A percentile compares a stretch with the other conserved stretches of the same genome.
Evolutionary conservation across 1,284 basidiomycete species (phyloP).

Genomic region (Sparassis latifolia): DNA sequence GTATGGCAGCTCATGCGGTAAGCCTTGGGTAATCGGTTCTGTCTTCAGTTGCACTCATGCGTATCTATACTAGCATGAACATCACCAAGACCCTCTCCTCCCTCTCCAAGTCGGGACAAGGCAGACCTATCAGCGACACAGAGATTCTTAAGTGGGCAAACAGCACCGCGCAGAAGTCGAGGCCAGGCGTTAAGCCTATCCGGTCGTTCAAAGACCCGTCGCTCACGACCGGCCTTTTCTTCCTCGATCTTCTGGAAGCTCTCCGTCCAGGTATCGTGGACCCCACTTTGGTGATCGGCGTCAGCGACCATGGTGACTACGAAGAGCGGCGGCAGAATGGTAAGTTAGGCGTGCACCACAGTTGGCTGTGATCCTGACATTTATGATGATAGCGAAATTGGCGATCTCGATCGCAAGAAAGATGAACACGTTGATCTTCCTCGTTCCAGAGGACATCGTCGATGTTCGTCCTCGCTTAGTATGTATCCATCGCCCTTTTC

Average conservation of each 20-base stretch:
- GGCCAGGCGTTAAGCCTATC: conserved; percentile 66
- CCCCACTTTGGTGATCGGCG: conserved; percentile 69
- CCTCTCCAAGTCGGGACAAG: conserved; percentile 67
- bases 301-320: conserved; percentile 64
- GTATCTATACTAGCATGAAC: conserved; percentile 51
- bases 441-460: conserved; percentile 95
- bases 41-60: background rate
- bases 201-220: conserved; percentile 92
- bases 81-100: conserved; percentile 88
- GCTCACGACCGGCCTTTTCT: conserved; percentile 89
- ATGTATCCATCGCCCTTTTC: conserved; percentile 15
- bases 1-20: conserved; percentile 98
- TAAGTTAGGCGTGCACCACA: conserved; percentile 29
- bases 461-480: conserved; percentile 83
- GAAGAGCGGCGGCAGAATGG: conserved; percentile 93
- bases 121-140: conserved; percentile 79
- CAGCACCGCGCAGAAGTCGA: conserved; percentile 71
- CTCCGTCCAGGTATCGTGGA: conserved; percentile 95
- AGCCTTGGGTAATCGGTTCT: conserved; percentile 13
- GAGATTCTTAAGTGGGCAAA: conserved; percentile 99
- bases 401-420: conserved; percentile 98
- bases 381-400: conserved; percentile 65
- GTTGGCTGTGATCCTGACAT: background rate
- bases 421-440: conserved; percentile 94
- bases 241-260: conserved; percentile 89